Conservation (phyloP, 2,329 filamentous ascomycete species). For the Stagonosporopsis chrysanthemi region DNA sequence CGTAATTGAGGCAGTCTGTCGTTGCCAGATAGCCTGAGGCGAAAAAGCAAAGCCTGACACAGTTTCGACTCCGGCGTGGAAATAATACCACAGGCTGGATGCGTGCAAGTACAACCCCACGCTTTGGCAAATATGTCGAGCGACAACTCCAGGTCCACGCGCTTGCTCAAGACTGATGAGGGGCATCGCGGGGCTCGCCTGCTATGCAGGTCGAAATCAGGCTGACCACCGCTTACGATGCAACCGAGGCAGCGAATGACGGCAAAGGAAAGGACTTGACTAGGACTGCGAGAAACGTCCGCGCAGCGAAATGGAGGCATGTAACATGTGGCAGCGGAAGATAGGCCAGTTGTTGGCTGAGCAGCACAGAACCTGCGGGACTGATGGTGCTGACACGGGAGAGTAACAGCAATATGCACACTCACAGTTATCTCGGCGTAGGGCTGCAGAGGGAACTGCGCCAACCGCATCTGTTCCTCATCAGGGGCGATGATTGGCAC, state of each 20-base stretch:
- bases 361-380: constrained; percentile 26
- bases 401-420: constrained; percentile 38
- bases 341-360: constrained; percentile 31
- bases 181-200: constrained; percentile 31
- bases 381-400: constrained; percentile 26
- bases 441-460: constrained; percentile 70
- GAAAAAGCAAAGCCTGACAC: constrained; percentile 5
- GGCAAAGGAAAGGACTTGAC: constrained; percentile 6
- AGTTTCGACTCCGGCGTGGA: background rate
- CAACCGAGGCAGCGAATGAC: constrained; percentile 26
- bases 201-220: constrained; percentile 18
- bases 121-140: background rate
- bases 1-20: background rate
- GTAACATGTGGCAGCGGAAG: constrained; percentile 39
- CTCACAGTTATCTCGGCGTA: constrained; percentile 84
- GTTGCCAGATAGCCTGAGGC: background rate
- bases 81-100: background rate
- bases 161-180: constrained; percentile 15
- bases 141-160: background rate
- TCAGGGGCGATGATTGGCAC: constrained; percentile 73
- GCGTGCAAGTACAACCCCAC: constrained; percentile 1
- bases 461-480: constrained; percentile 74
- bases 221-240: constrained; percentile 26
- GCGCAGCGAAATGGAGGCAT: constrained; percentile 23
- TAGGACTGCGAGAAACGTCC: background rate